phyloP scores from a whole-genome alignment of 495 filamentous ascomycete species.

The Hypoxylon intermedium region DNA sequence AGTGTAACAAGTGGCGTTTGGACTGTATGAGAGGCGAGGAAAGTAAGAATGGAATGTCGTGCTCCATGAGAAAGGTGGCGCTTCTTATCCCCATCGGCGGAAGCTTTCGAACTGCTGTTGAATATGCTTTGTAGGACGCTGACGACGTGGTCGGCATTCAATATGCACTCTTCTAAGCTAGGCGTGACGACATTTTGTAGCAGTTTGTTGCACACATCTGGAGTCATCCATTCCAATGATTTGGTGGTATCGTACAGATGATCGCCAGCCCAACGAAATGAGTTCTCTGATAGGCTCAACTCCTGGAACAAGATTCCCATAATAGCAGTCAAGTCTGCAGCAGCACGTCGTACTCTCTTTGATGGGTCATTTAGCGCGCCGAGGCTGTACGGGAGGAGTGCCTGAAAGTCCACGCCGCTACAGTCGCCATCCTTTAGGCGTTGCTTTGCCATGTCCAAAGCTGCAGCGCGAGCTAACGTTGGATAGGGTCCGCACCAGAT shows the following conservation, averaged over 20 bases:
- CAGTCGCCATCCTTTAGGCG: constrained; percentile 58
- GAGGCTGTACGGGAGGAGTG: constrained; percentile 77
- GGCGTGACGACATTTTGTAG: constrained; percentile 70
- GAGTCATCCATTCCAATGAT: constrained; percentile 64
- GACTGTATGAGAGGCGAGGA: constrained; percentile 74
- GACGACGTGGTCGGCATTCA: constrained; percentile 71
- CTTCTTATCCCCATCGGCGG: constrained; percentile 50
- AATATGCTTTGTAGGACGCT: constrained; percentile 65
- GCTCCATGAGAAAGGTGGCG: constrained; percentile 66
- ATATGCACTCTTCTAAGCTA: constrained; percentile 78
- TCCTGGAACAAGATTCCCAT: constrained; percentile 46
- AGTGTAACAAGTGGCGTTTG: constrained; percentile 69
- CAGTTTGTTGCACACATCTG: constrained; percentile 63
- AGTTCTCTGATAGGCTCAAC: constrained; percentile 27
- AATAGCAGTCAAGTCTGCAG: constrained; percentile 66
- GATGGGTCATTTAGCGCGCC: constrained; percentile 75
- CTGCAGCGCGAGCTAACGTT: constrained; percentile 68
- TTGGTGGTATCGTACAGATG: constrained; percentile 59
- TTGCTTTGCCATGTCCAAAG: constrained; percentile 65
- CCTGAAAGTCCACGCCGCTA: constrained; percentile 71
- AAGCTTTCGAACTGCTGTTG: constrained; percentile 50
- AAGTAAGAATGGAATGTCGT: constrained; percentile 71
- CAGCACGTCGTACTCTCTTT: constrained; percentile 74
- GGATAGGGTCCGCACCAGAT: constrained; percentile 77
- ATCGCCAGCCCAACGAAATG: constrained; percentile 45